These are phyloP conservation scores for Zygnema cylindricum DNA, from an alignment of 139 green algal genomes.

Conservation along the genomic window DNA sequence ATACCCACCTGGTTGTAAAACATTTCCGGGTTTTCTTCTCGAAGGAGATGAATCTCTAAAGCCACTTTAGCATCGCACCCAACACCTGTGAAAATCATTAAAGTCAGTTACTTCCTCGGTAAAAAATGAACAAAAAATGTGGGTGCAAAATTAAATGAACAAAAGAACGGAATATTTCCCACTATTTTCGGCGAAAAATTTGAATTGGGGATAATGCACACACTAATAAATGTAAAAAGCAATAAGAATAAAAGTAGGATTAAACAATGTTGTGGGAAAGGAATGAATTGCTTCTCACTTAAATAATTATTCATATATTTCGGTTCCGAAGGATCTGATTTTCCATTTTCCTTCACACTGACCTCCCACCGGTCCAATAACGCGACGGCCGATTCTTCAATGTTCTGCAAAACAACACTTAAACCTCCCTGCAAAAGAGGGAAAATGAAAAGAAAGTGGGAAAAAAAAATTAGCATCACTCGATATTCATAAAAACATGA, in stretches of 20 bases:
- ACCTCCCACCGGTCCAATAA: constrained; percentile 78
- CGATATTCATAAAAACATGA: no score
- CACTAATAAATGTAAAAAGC: not conserved
- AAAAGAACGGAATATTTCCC: not conserved
- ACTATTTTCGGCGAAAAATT: not conserved
- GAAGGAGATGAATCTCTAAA: constrained; percentile 78
- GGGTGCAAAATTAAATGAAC: not conserved
- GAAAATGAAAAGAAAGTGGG: not conserved
- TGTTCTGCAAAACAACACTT: constrained; percentile 66
- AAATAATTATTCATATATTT: constrained; percentile 64
- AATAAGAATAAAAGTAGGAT: not conserved
- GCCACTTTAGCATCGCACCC: constrained; percentile 66
- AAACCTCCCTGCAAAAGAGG: constrained; percentile 26
- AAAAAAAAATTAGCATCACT: no score
- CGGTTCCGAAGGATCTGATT: not conserved
- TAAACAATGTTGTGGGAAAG: not conserved
- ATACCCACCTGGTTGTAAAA: constrained; percentile 60
- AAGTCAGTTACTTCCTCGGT: not conserved
- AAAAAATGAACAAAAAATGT: not conserved
- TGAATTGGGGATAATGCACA: not conserved
- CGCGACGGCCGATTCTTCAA: constrained; percentile 66
- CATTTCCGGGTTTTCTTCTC: constrained; percentile 67
- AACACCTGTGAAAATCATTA: constrained; percentile 8
- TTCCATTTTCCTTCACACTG: constrained; percentile 16
- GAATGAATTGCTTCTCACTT: constrained; percentile 11